These are phyloP conservation scores for Lentinula aciculospora DNA, from an alignment of 768 basidiomycete genomes.

Conservation along the genomic window DNA sequence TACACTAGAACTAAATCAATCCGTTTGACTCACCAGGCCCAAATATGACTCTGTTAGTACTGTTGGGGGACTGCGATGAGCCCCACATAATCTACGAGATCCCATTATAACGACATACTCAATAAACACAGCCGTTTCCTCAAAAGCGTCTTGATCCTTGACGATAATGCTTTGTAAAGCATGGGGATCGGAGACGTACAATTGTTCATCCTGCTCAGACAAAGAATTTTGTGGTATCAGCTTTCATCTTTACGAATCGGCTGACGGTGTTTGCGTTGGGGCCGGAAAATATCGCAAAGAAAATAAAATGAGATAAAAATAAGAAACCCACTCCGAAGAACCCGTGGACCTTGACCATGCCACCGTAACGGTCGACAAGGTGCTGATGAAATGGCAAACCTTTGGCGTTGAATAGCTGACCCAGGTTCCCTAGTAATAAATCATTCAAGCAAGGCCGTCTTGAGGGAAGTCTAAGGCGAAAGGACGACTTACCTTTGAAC, in stretches of 20 bases:
- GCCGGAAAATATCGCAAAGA: too few relatives aligned
- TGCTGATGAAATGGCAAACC: conserved; percentile 35
- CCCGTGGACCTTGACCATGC: conserved; percentile 39
- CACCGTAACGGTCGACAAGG: conserved; percentile 33
- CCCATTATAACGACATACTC: conserved; percentile 28
- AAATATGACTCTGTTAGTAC: conserved; percentile 39
- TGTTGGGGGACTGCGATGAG: conserved; percentile 12
- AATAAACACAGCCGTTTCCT: conserved; percentile 37
- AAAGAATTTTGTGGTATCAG: background rate
- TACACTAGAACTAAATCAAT: conserved; percentile 12
- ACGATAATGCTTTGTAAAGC: conserved; percentile 42
- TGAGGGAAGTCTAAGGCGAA: background rate
- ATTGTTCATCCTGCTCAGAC: conserved; percentile 42
- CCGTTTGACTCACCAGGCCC: conserved; percentile 36
- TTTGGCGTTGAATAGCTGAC: conserved; percentile 37
- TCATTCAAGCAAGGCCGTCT: background rate
- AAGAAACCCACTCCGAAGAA: conserved; percentile 36
- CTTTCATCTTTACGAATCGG: background rate
- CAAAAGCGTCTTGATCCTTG: conserved; percentile 44
- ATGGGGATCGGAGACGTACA: conserved; percentile 44
- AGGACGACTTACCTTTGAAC: conserved; percentile 22
- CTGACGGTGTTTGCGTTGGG: background rate
- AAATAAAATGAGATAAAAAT: background rate
- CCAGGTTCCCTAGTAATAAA: conserved; percentile 34
- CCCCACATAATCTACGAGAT: background rate